Percentiles rank a stretch among this genome's conserved stretches.
Evolutionary conservation across 805 yeast genomes (phyloP).

Genomic region (Brettanomyces nanus): DNA sequence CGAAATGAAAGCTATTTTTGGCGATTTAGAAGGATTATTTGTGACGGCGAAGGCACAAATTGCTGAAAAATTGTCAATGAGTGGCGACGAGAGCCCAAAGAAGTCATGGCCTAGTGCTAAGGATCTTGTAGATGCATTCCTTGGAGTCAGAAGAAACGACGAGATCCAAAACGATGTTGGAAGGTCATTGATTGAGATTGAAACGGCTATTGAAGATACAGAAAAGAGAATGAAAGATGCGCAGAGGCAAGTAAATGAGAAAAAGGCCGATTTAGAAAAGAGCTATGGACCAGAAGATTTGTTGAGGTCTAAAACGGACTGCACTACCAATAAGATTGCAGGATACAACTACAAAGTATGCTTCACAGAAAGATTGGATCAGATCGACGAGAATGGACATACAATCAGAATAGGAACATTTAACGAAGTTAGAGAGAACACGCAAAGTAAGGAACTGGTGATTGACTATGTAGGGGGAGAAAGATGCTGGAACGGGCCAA

Average conservation of each 20-base stretch:
- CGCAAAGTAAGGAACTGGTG: conserved; percentile 8
- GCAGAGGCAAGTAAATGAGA: conserved; percentile 10
- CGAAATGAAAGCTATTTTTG: background rate
- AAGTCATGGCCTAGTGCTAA: background rate
- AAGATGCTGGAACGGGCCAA: conserved; percentile 93
- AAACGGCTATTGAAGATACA: conserved; percentile 12
- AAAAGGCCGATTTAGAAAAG: conserved; percentile 8
- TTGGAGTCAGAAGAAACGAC: conserved; percentile 5
- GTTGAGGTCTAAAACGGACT: conserved; percentile 42
- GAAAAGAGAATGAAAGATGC: conserved; percentile 22
- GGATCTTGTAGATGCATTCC: conserved; percentile 1
- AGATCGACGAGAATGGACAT: conserved; percentile 39
- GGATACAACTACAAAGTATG: conserved; percentile 65
- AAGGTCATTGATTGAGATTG: background rate
- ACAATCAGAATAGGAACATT: conserved; percentile 44
- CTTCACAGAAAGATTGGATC: conserved; percentile 47
- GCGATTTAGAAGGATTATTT: background rate
- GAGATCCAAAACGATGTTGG: conserved; percentile 2
- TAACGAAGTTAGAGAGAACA: conserved; percentile 9
- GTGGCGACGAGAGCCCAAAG: background rate
- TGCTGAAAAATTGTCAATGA: background rate
- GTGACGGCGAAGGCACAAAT: background rate
- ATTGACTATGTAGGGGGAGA: conserved; percentile 51
- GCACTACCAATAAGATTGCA: conserved; percentile 46
- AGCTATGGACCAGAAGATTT: conserved; percentile 58